Base-by-base conservation (phyloP, 495 filamentous ascomycete genomes). In the Trichoderma orchidacearum region DNA sequence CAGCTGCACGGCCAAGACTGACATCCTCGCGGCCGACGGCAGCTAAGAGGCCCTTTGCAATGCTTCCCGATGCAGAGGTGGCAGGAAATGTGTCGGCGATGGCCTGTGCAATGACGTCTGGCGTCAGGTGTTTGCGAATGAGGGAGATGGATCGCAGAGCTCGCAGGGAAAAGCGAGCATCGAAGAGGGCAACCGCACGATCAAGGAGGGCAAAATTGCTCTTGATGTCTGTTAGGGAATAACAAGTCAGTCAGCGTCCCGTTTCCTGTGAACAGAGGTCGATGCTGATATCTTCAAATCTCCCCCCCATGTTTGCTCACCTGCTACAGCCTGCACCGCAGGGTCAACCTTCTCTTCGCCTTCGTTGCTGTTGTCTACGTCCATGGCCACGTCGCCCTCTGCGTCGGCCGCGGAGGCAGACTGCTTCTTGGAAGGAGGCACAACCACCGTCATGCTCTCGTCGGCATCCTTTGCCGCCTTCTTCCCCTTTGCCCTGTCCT, bases 81-180 rank as follows among this genome's bases (percentile, higher is more conserved):
- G 78, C 70, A 52, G 80, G 72, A 64, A 90, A 95, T 30, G 85
- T 88, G 59, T 95, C 85, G 51, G 82, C 80, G 62, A 95, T 86
- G 60, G 87, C 85, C 70, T 88, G 82, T 21, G 84, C 75, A 58
- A 95, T 78, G 62, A 94, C 82, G 62, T 89, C 88, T 28, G 86
- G 77, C 9, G 85, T 86, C 63, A 96, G 80, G 58, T 87, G 78
- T 75, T 96, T 96, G 67, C 93, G 89, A 70, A 97, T 83, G 57
- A 89, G 90, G 35, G 93, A 95, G 72, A 96, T 94, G 57, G 90
- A 95, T 54, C 93, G 86, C 56, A 98, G 80, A 56, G 93, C 93
- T 60, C 94, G 80, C 56, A 98, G 84, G 51, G 90, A 87, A 72
- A 95, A 98, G 72, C 93, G 85, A 53, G 90, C 81, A 74, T 98